Evolutionary conservation across 1,284 basidiomycete genomes (phyloP).

Genomic region (Agaricales sp.): DNA sequence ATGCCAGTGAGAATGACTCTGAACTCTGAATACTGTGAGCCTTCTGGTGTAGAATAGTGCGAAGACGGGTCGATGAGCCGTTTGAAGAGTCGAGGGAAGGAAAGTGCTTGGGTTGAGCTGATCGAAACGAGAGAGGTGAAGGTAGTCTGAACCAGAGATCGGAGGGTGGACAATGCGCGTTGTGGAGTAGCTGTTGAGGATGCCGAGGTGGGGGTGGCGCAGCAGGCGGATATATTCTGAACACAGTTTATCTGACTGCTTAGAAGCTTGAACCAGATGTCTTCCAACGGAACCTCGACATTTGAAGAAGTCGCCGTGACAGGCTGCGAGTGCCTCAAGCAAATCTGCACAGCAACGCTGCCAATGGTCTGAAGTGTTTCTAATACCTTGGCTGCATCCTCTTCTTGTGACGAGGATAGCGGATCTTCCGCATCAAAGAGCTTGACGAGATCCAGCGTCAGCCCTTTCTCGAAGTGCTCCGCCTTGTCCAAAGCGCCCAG

Average conservation of each 20-base stretch:
- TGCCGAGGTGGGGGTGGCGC: constrained; percentile 16
- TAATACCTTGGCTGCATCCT: constrained; percentile 23
- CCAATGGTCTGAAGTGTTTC: constrained; percentile 43
- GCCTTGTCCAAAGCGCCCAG: constrained; percentile 59
- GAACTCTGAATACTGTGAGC: constrained; percentile 84
- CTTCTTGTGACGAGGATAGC: constrained; percentile 13
- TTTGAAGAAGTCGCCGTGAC: constrained; percentile 17
- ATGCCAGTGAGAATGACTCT: constrained; percentile 85
- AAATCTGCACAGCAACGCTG: constrained; percentile 55
- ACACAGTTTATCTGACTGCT: constrained; percentile 74
- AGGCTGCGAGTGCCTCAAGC: constrained; percentile 50
- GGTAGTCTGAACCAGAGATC: constrained; percentile 75
- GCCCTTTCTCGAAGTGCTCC: constrained; percentile 45
- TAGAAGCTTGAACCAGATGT: constrained; percentile 86
- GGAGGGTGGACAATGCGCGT: constrained; percentile 41
- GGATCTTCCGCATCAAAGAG: constrained; percentile 21
- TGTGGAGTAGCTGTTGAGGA: constrained; percentile 11
- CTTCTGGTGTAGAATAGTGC: constrained; percentile 24
- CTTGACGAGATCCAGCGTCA: constrained; percentile 43
- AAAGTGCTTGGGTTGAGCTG: constrained; percentile 73
- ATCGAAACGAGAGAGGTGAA: constrained; percentile 80
- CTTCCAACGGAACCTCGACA: constrained; percentile 53
- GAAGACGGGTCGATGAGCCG: constrained; percentile 63
- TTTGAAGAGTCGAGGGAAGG: constrained; percentile 88
- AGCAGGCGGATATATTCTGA: constrained; percentile 51